These are phyloP conservation scores for Fusarium tupiense DNA, from an alignment of 2,329 filamentous ascomycete genomes.

Conservation along the genomic window DNA sequence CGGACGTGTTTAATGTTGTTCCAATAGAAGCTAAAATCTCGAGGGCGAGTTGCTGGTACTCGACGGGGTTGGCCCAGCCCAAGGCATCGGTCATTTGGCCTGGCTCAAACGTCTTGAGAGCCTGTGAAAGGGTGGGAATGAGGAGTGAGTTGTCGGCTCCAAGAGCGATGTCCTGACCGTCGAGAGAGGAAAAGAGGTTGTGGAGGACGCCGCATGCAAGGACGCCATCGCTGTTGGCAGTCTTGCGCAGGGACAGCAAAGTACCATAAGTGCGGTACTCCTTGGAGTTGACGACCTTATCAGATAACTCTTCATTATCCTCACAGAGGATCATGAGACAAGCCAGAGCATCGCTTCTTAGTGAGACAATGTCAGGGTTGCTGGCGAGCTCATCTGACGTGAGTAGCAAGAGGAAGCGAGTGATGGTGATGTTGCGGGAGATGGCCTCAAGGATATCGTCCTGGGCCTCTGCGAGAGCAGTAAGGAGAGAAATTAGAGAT, in stretches of 20 bases:
- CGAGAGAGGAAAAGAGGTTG: constrained; percentile 64
- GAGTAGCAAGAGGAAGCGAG: constrained; percentile 65
- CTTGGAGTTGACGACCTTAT: constrained; percentile 62
- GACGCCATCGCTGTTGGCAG: constrained; percentile 60
- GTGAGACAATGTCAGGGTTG: constrained; percentile 52
- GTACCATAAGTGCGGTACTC: constrained; percentile 58
- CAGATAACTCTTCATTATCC: constrained; percentile 64
- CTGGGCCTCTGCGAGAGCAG: constrained; percentile 65
- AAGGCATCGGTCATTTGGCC: constrained; percentile 46
- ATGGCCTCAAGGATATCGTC: constrained; percentile 69
- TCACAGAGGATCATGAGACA: constrained; percentile 69
- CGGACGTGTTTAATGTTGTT: constrained; percentile 63
- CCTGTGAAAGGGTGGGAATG: constrained; percentile 50
- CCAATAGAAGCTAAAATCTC: constrained; percentile 73
- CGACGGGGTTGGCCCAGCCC: constrained; percentile 53
- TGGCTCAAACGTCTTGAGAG: constrained; percentile 42
- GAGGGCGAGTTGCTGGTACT: constrained; percentile 64
- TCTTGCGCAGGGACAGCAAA: constrained; percentile 59
- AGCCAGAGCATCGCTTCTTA: constrained; percentile 60
- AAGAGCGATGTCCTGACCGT: constrained; percentile 37
- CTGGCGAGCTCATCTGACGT: constrained; percentile 56
- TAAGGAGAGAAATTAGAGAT: constrained; percentile 63
- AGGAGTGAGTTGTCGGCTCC: constrained; percentile 49
- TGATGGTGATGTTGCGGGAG: constrained; percentile 58
- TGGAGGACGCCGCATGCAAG: constrained; percentile 70